Percentiles rank a stretch among this genome's conserved stretches.
Evolutionary conservation across 352 stramenopile species (phyloP).

Genomic region (Phytophthora crassamura): DNA sequence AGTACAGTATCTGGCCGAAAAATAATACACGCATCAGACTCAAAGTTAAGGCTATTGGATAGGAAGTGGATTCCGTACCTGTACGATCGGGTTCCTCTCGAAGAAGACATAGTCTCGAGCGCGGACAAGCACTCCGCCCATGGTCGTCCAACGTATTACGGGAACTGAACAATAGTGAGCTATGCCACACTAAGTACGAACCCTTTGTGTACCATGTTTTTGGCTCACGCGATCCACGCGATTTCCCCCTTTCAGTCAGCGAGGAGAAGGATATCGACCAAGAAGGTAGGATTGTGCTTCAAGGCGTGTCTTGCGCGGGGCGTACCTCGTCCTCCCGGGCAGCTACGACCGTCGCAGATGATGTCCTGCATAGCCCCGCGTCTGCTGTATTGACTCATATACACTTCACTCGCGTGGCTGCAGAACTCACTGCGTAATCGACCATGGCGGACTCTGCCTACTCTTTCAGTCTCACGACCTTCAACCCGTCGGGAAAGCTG

Average conservation of each 20-base stretch:
- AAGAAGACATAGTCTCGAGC: slow-evolving; percentile 68
- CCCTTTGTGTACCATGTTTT: slow-evolving; percentile 20
- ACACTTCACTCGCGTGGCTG: neutral
- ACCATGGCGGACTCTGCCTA: slow-evolving; percentile 97
- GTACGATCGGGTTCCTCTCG: slow-evolving; percentile 72
- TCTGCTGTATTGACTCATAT: slow-evolving; percentile 12
- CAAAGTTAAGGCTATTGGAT: too few relatives aligned
- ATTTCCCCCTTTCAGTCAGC: slow-evolving; percentile 33
- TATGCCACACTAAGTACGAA: neutral
- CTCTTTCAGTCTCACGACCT: slow-evolving; percentile 99
- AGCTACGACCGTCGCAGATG: neutral
- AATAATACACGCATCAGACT: neutral
- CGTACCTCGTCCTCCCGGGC: slow-evolving; percentile 1
- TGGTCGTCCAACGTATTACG: slow-evolving; percentile 11
- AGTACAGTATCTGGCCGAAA: slow-evolving; percentile 75
- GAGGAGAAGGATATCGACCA: slow-evolving; percentile 40
- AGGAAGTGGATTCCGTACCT: slow-evolving; percentile 36
- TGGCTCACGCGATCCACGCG: slow-evolving; percentile 29
- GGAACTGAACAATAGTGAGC: neutral
- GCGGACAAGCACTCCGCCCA: slow-evolving; percentile 38
- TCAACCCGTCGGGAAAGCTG: slow-evolving; percentile 99
- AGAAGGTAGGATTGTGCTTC: slow-evolving; percentile 39
- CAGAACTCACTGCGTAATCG: slow-evolving; percentile 25
- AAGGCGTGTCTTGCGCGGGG: slow-evolving; percentile 8
- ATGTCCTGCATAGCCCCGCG: neutral